These are phyloP conservation scores for Insectozyma bohioensis DNA, from an alignment of 1,139 yeast species.

Conservation along the genomic window DNA sequence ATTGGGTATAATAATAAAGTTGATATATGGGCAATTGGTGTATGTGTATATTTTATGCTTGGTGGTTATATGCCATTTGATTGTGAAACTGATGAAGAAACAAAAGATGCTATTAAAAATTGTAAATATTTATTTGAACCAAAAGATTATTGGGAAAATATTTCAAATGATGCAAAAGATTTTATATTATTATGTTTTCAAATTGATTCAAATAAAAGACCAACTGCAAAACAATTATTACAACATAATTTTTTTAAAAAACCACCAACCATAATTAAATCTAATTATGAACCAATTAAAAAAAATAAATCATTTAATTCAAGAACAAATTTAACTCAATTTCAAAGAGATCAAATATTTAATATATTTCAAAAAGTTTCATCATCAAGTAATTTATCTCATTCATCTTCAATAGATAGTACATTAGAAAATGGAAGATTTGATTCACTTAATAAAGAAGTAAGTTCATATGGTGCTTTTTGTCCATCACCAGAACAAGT, in stretches of 20 bases:
- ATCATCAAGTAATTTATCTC: constrained; percentile 14
- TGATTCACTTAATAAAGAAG: too few species aligned
- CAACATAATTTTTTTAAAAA: constrained; percentile 44
- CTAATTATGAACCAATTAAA: background rate
- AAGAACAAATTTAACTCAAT: constrained; percentile 4
- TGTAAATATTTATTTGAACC: constrained; percentile 65
- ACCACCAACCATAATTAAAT: background rate
- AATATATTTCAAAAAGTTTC: constrained; percentile 4
- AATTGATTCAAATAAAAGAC: constrained; percentile 45
- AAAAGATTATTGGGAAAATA: constrained; percentile 55
- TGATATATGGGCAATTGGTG: constrained; percentile 81
- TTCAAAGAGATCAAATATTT: constrained; percentile 9
- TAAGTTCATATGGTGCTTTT: constrained; percentile 24
- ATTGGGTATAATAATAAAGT: constrained; percentile 59
- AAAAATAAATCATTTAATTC: constrained; percentile 1
- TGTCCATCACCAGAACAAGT: constrained; percentile 32
- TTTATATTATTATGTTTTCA: constrained; percentile 58
- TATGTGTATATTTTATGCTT: constrained; percentile 66
- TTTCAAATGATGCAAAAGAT: constrained; percentile 56
- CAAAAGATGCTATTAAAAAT: constrained; percentile 56
- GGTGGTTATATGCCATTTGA: constrained; percentile 82
- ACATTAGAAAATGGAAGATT: too few species aligned
- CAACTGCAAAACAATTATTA: constrained; percentile 46
- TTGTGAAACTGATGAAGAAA: constrained; percentile 70
- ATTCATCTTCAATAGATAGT: too few species aligned